Evolutionary conservation across 139 green algal species (phyloP).

Genomic region (Picocystis salinarum): DNA sequence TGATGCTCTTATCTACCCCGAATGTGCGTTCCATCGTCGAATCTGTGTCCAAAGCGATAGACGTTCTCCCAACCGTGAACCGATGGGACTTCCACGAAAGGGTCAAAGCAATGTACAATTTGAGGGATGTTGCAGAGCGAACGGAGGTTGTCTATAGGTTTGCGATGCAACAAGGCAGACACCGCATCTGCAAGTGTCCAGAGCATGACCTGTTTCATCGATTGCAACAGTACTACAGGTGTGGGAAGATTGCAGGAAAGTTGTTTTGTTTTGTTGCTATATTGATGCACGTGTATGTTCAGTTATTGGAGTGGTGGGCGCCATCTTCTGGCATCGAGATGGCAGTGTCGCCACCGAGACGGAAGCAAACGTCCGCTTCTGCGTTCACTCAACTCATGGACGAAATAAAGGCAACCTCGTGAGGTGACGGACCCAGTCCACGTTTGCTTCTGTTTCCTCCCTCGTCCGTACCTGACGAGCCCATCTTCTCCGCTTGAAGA

Average conservation of each 20-base stretch:
- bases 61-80: slow-evolving; percentile 1
- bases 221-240: slow-evolving; percentile 25
- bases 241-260: slow-evolving; percentile 40
- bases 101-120: slow-evolving; percentile 72
- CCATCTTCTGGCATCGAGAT: slow-evolving; percentile 19
- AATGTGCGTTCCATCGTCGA: slow-evolving; percentile 31
- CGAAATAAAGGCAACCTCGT: too few species aligned
- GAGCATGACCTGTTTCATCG: slow-evolving; percentile 22
- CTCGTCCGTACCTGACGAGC: too few species aligned
- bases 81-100: slow-evolving; percentile 14
- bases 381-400: too few species aligned
- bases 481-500: too few species aligned
- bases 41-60: slow-evolving; percentile 20
- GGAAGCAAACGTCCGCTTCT: too few species aligned
- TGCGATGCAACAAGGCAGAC: slow-evolving; percentile 7
- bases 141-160: slow-evolving; percentile 56
- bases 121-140: slow-evolving; percentile 52
- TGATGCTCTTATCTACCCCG: slow-evolving; percentile 69
- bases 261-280: slow-evolving; percentile 46
- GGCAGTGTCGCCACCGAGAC: slow-evolving; percentile 28
- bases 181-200: slow-evolving; percentile 5
- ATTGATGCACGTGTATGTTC: slow-evolving; percentile 33
- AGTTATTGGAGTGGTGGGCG: slow-evolving; percentile 24
- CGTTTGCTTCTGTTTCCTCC: too few species aligned
- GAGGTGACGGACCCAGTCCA: too few species aligned